Evolutionary conservation across 2,329 filamentous ascomycete genomes (phyloP), one percentile per base, ranked within the genome.

Genomic region (Pseudocercospora fijiensis): DNA sequence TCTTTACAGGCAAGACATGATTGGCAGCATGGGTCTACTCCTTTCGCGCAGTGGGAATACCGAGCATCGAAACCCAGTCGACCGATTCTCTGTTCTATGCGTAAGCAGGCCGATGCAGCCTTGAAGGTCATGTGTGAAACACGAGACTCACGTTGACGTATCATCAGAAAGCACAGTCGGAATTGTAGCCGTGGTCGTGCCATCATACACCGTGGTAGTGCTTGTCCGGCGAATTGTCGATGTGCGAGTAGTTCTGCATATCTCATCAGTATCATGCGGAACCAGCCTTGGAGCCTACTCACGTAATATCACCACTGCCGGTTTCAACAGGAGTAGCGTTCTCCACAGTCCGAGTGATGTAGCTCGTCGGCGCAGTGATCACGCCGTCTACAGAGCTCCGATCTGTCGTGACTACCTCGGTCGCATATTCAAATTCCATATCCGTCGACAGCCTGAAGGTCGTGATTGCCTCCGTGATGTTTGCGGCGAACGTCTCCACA

Each of bases 401-500:
- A 7, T 61, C 52, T 24, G 72, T 75, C 2, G 66, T 74, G 13
- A 69, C 77, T 2, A 71, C 76, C 57, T 79, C 75, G 0, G 72
- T 77, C 57, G 76, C 70, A 33, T 77, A 79, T 47, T 77, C 73
- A 28, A 78, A 58, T 43, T 77, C 63, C 61, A 79, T 73, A 1
- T 73, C 74, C 5, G 78, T 80, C 0, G 72, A 74, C 64, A 81
- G 66, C 59, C 73, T 76, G 55, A 81, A 72, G 0, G 74, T 76
- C 30, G 77, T 78, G 26, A 77, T 37, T 2, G 73, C 73, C 49
- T 77, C 76, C 0, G 76, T 79, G 30, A 81, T 72, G 22, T 76
- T 75, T 1, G 75, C 72, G 1, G 75, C 53, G 45, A 77, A 73
- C 0, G 77, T 80, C 64, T 78, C 78, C 4, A 81, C 69, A 13